Evolutionary conservation across 164 flowering plant genomes (phyloP).

Genomic region (Vitis amurensis): DNA sequence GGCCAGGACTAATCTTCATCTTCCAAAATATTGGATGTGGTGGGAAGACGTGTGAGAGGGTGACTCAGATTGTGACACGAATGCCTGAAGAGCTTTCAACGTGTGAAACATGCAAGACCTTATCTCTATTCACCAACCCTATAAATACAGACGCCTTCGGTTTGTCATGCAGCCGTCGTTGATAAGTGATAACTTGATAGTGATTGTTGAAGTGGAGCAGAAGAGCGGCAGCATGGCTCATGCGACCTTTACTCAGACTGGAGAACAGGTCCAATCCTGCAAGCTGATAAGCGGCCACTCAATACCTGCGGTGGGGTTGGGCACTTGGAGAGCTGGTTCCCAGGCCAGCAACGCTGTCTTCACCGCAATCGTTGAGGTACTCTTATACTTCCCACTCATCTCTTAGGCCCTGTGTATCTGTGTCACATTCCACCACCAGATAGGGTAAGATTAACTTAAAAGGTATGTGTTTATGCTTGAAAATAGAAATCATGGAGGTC

Average conservation of each 20-base stretch:
- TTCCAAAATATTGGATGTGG: too few species aligned
- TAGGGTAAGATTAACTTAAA: background rate
- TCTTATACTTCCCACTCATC: background rate
- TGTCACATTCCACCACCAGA: too few species aligned
- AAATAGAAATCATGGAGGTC: background rate
- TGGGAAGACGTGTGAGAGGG: too few species aligned
- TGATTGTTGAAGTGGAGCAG: background rate
- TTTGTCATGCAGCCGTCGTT: too few species aligned
- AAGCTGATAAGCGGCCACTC: constrained; percentile 36
- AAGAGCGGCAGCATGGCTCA: constrained; percentile 24
- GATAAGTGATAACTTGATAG: too few species aligned
- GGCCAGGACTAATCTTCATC: too few species aligned
- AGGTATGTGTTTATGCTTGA: background rate
- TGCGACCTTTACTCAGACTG: constrained; percentile 17
- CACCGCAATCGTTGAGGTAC: constrained; percentile 47
- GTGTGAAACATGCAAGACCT: background rate
- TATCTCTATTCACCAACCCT: background rate
- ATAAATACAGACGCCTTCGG: too few species aligned
- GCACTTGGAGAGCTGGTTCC: constrained; percentile 50
- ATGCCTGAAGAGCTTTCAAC: background rate
- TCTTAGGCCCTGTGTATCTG: background rate
- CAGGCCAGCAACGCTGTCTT: constrained; percentile 32
- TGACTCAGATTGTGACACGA: background rate
- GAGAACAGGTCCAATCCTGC: constrained; percentile 17
- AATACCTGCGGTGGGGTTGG: constrained; percentile 51